phyloP scores from a whole-genome alignment of 129 eudicot species.

The Cynara cardunculus region DNA sequence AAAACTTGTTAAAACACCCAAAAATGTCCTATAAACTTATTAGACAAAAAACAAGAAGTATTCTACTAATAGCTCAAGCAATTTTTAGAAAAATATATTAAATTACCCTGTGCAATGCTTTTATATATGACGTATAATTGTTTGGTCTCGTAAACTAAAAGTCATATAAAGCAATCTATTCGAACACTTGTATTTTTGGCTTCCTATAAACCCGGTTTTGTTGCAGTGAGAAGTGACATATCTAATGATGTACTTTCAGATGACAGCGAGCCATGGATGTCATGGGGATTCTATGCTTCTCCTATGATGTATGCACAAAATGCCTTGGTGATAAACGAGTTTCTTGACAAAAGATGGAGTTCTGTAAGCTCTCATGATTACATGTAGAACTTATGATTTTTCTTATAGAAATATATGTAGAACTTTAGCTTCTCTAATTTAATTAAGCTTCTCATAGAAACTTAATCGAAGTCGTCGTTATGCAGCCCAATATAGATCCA shows the following conservation, averaged over 20 bases:
- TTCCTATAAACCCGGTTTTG: not conserved
- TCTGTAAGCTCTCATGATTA: slow-evolving; percentile 29
- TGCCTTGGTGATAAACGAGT: slow-evolving; percentile 49
- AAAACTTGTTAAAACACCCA: not conserved
- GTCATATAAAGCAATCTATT: not conserved
- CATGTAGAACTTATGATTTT: not conserved
- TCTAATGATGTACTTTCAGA: slow-evolving; percentile 27
- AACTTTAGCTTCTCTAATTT: not conserved
- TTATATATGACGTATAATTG: not conserved
- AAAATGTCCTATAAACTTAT: not conserved
- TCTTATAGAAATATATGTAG: not conserved
- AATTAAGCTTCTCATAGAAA: not conserved
- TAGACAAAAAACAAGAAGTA: no score
- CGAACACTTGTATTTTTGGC: not conserved
- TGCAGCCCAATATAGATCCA: slow-evolving; percentile 30
- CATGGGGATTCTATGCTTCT: slow-evolving; percentile 54
- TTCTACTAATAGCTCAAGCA: no score
- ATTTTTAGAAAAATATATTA: no score
- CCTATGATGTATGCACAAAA: slow-evolving; percentile 70
- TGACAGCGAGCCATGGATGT: slow-evolving; percentile 43
- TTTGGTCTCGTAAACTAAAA: not conserved
- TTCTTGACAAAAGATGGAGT: slow-evolving; percentile 58
- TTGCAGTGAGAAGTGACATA: not conserved
- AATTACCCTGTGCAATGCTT: no score
- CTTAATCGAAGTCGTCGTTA: not conserved